Evolutionary conservation across 2,329 filamentous ascomycete genomes (phyloP), one percentile per base, ranked within the genome.

Genomic region (Colletotrichum spaethianum): DNA sequence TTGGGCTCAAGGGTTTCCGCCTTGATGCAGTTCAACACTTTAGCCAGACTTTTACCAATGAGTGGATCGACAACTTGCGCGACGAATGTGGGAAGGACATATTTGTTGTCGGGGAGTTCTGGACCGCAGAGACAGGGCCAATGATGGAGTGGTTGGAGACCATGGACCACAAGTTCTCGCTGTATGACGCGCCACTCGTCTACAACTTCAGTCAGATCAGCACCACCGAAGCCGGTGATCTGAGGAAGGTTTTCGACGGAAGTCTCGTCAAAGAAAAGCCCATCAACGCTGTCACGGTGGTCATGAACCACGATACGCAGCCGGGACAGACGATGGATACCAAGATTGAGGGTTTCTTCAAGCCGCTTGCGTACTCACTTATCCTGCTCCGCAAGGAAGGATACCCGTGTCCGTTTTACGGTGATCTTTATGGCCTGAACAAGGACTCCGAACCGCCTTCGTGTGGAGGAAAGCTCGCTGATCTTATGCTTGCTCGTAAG

Each of bases 11-110:
- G 70, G 92, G 92, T 1, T 90, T 94, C 79, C 86, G 92, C 28
- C 86, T 94, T 63, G 92, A 94, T 78, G 92, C 92, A 12, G 89
- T 91, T 26, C 92, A 93, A 80, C 92, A 94, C 80, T 93, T 91
- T 80, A 91, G 89, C 26, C 87, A 88, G 68, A 83, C 85, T 16
- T 94, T 94, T 77, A 86, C 91, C 31, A 86, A 85, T 52, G 85
- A 90, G 20, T 93, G 92, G 80, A 86, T 93, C 62, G 81, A 83
- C 4, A 82, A 87, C 52, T 80, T 93, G 71, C 87, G 87, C 76
- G 82, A 83, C 44, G 81, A 79, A 0, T 82, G 84, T 48, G 79
- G 79, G 7, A 52, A 73, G 42, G 78, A 77, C 1, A 81, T 79
- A 77, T 81, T 81, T 67, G 77, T 81, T 46, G 80, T 82, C 1